Conservation (phyloP, 352 stramenopile genomes). For the Phytopythium aichiense region DNA sequence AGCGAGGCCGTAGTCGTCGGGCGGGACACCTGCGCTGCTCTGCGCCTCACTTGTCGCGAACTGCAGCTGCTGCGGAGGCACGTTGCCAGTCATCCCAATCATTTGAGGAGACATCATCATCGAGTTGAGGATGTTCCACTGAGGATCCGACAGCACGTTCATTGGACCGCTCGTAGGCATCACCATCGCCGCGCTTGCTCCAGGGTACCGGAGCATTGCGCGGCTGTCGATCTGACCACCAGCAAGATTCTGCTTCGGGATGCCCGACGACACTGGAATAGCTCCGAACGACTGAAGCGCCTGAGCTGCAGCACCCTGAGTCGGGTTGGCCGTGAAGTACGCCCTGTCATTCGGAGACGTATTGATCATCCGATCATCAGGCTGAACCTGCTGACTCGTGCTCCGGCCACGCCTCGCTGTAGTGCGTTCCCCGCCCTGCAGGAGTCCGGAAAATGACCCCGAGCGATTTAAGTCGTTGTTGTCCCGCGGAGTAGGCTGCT, state of each 20-base stretch:
- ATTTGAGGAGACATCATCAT: constrained; percentile 78
- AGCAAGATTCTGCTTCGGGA: neutral
- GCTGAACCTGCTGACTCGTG: neutral
- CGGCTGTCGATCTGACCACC: neutral
- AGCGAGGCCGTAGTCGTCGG: constrained; percentile 54
- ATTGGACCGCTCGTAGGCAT: constrained; percentile 13
- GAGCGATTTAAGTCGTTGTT: neutral
- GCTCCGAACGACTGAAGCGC: neutral
- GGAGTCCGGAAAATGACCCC: constrained; percentile 2
- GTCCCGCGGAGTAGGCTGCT: constrained; percentile 6
- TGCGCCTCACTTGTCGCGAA: constrained; percentile 29
- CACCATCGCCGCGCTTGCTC: neutral
- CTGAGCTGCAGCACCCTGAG: neutral
- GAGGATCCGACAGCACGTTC: constrained; percentile 53
- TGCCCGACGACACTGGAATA: neutral
- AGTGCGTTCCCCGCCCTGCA: neutral
- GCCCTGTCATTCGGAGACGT: neutral
- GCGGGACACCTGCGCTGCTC: constrained; percentile 10
- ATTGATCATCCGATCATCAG: neutral
- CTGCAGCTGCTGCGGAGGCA: constrained; percentile 14
- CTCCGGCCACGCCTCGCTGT: neutral
- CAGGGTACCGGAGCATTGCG: neutral
- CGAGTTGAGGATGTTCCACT: constrained; percentile 78
- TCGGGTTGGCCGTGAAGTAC: neutral
- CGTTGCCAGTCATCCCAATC: constrained; percentile 24